These are phyloP conservation scores for Phialocephala subalpina DNA, from an alignment of 2,329 filamentous ascomycete species.

Conservation along the genomic window DNA sequence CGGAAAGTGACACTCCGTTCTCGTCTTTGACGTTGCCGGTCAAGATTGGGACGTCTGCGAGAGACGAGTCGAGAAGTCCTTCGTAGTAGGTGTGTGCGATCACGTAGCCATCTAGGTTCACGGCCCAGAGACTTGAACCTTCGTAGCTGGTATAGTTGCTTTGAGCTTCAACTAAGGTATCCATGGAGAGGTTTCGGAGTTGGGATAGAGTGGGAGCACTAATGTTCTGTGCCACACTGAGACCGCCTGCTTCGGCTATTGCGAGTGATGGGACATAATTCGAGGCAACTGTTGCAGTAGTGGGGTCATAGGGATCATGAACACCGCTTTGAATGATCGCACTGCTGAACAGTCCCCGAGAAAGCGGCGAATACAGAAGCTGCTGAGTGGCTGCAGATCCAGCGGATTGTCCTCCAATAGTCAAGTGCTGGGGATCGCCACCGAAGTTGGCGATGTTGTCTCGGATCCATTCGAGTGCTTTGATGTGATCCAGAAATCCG, in stretches of 20 bases:
- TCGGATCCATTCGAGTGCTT: conserved; percentile 66
- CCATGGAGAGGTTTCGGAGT: background rate
- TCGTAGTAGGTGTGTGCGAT: background rate
- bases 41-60: background rate
- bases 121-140: background rate
- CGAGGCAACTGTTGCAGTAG: background rate
- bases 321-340: background rate
- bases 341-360: background rate
- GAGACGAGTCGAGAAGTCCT: background rate
- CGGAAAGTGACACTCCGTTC: background rate
- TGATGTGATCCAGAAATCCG: conserved; percentile 69
- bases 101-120: background rate
- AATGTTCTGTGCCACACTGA: background rate
- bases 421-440: conserved; percentile 69
- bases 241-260: background rate
- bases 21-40: background rate
- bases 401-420: conserved; percentile 70
- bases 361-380: background rate
- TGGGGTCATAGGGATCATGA: background rate
- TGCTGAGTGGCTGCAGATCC: conserved; percentile 46
- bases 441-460: conserved; percentile 69
- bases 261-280: background rate
- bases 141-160: background rate
- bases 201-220: background rate
- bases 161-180: background rate